Percentiles rank a stretch among this genome's conserved stretches.
Evolutionary conservation across 164 flowering plant genomes (phyloP).

Genomic region (Stephania cephalantha): DNA sequence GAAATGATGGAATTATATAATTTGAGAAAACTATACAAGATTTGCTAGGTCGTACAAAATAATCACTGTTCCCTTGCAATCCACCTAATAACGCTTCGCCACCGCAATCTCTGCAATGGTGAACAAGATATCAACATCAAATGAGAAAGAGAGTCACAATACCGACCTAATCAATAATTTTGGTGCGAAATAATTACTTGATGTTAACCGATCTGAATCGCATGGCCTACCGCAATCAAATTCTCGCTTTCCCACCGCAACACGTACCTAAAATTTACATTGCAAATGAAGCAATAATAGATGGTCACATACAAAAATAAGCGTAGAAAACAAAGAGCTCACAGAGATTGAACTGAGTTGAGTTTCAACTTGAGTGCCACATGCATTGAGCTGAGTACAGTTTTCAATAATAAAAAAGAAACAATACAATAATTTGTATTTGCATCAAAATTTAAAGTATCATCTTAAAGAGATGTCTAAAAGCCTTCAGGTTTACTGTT

Average conservation of each 20-base stretch:
- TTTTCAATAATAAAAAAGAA: too few species aligned
- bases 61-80: slow-evolving; percentile 74
- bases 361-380: too few species aligned
- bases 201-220: slow-evolving; percentile 93
- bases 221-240: slow-evolving; percentile 91
- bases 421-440: too few species aligned
- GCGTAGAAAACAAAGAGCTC: too few species aligned
- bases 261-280: slow-evolving; percentile 48
- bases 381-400: too few species aligned
- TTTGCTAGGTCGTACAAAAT: background rate
- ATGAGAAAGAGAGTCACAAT: background rate
- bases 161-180: background rate
- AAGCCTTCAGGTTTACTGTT: too few species aligned
- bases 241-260: slow-evolving; percentile 93
- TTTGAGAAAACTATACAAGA: background rate
- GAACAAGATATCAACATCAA: slow-evolving; percentile 6
- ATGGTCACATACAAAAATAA: too few species aligned
- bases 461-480: too few species aligned
- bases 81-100: slow-evolving; percentile 80
- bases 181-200: slow-evolving; percentile 71
- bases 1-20: slow-evolving; percentile 1
- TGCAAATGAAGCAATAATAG: too few species aligned
- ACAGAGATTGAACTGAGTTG: too few species aligned
- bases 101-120: slow-evolving; percentile 55
- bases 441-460: too few species aligned